These are phyloP conservation scores for Flaveria floridana DNA, from an alignment of 140 eudicot species.

Conservation along the genomic window DNA sequence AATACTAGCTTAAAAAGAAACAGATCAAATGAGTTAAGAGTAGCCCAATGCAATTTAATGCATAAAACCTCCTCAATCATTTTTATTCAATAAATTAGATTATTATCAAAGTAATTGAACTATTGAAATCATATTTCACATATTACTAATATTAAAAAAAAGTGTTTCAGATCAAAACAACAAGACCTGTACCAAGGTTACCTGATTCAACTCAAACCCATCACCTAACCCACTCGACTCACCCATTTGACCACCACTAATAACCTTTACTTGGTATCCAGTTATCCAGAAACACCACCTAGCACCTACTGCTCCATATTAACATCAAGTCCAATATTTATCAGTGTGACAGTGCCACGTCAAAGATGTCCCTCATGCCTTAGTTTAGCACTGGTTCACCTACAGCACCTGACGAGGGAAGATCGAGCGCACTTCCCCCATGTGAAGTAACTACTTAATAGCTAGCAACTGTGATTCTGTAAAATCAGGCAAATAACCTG, in stretches of 20 bases:
- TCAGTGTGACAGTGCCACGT: not conserved
- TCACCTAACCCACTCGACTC: not conserved
- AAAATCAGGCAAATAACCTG: constrained; percentile 42
- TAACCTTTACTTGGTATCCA: constrained; percentile 12
- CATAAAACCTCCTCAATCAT: not conserved
- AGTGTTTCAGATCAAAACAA: not conserved
- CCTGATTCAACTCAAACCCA: not conserved
- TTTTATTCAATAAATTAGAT: not conserved
- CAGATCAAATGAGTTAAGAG: not conserved
- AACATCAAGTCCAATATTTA: constrained; percentile 8
- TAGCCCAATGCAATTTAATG: not conserved
- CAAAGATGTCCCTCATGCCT: not conserved
- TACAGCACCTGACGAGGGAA: not conserved
- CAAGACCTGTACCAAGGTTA: not conserved
- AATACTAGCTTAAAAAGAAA: not conserved
- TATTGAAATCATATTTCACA: not conserved
- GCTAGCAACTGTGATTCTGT: constrained; percentile 25
- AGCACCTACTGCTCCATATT: not conserved
- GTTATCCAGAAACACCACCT: not conserved
- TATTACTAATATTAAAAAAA: not conserved
- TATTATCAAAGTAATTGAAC: not conserved
- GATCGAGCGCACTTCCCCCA: not conserved
- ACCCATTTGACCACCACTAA: not conserved
- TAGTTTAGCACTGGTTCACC: not conserved
- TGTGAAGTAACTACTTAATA: constrained; percentile 20